Percentiles rank a stretch among this genome's conserved stretches.
Conservation (phyloP, 495 filamentous ascomycete genomes). For the Neurospora hispaniola region DNA sequence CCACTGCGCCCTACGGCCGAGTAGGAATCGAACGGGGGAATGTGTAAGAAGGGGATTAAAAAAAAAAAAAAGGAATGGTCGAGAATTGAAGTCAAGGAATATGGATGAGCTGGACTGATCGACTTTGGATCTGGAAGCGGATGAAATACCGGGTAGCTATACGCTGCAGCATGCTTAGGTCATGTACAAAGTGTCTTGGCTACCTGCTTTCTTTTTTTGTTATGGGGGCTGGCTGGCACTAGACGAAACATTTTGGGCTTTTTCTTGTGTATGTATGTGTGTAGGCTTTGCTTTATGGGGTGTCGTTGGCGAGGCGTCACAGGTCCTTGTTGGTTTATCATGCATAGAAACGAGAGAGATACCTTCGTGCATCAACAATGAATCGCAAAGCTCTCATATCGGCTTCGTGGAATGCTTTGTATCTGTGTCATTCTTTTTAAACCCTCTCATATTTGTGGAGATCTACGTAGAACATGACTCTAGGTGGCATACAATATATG, state of each 20-base stretch:
- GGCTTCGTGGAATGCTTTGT: background rate
- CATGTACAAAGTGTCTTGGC: background rate
- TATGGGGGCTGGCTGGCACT: background rate
- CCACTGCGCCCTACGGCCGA: slow-evolving; percentile 34
- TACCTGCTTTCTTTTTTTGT: background rate
- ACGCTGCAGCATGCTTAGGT: background rate
- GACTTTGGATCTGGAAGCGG: background rate
- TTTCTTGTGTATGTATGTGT: background rate
- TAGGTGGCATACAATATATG: background rate
- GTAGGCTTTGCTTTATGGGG: background rate
- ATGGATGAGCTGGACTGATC: background rate
- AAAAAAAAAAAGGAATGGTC: background rate
- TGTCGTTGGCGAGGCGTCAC: background rate
- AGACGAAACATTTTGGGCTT: background rate
- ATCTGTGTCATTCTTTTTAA: background rate
- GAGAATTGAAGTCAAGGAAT: background rate
- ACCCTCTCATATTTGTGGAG: background rate
- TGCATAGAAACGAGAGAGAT: background rate
- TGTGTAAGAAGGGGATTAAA: background rate
- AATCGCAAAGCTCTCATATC: background rate
- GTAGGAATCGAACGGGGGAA: slow-evolving; percentile 7
- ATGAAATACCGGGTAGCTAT: background rate
- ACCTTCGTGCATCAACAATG: background rate
- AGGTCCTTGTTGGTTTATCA: background rate
- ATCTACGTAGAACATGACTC: background rate